Evolutionary conservation across 176 grass and related monocot species (phyloP).

Genomic region (Areca catechu): DNA sequence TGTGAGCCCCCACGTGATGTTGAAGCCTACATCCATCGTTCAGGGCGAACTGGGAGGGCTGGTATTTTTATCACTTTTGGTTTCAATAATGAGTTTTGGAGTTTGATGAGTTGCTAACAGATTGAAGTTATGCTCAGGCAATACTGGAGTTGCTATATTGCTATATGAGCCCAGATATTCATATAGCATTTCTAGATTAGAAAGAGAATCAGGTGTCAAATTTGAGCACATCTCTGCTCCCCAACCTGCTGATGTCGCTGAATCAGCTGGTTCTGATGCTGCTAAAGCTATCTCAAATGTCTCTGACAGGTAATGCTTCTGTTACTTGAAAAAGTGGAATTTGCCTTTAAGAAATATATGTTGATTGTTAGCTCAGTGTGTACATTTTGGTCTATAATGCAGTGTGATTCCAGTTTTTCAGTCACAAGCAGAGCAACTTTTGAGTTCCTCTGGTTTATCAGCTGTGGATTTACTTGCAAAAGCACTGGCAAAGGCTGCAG

Average conservation of each 20-base stretch:
- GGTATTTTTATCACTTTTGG: conserved; percentile 27
- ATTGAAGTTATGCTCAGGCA: conserved; percentile 43
- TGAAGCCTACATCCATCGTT: conserved; percentile 97
- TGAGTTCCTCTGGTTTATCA: conserved; percentile 56
- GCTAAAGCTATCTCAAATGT: conserved; percentile 82
- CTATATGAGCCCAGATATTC: conserved; percentile 82
- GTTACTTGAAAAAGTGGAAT: neutral
- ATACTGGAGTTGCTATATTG: conserved; percentile 77
- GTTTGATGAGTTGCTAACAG: neutral
- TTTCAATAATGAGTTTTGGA: neutral
- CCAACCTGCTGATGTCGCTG: conserved; percentile 76
- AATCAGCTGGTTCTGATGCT: conserved; percentile 86
- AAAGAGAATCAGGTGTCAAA: conserved; percentile 82
- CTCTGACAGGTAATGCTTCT: conserved; percentile 58
- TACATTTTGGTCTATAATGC: conserved; percentile 18
- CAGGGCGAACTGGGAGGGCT: conserved; percentile 89
- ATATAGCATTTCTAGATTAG: conserved; percentile 39
- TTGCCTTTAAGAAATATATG: neutral
- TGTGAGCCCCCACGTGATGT: conserved; percentile 97
- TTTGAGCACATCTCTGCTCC: conserved; percentile 91
- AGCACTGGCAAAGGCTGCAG: conserved; percentile 92
- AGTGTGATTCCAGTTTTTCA: conserved; percentile 90
- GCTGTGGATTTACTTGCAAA: conserved; percentile 77
- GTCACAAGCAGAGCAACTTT: conserved; percentile 75
- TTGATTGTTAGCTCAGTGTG: neutral